phyloP scores from a whole-genome alignment of 352 stramenopile species.

The Aphanomyces stellatus region DNA sequence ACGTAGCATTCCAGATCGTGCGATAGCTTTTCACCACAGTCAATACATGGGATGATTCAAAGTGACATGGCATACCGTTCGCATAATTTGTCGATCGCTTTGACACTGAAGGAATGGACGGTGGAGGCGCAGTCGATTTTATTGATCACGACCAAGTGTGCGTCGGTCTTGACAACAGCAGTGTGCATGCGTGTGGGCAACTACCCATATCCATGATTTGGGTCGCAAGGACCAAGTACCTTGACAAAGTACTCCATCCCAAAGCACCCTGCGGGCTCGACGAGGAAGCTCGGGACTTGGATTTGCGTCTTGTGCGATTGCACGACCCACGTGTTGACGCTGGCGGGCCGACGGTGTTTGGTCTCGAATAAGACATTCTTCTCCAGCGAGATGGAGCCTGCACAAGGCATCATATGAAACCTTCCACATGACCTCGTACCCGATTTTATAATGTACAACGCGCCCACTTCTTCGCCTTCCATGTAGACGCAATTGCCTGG shows the following conservation, averaged over 20 bases:
- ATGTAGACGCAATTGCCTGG: conserved; percentile 48
- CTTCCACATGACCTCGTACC: background rate
- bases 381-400: conserved; percentile 42
- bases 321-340: conserved; percentile 43
- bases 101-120: conserved; percentile 59
- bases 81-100: conserved; percentile 45
- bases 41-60: background rate
- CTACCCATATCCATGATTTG: background rate
- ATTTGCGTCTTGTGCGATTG: conserved; percentile 44
- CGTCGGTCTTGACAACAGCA: conserved; percentile 42
- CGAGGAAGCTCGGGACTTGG: conserved; percentile 39
- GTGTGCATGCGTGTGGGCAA: conserved; percentile 43
- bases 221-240: background rate
- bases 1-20: conserved; percentile 27
- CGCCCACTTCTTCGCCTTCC: conserved; percentile 49
- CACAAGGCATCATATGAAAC: too few relatives aligned
- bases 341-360: conserved; percentile 47
- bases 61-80: conserved; percentile 34
- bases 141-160: conserved; percentile 55
- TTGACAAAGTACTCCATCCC: conserved; percentile 68
- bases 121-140: conserved; percentile 64
- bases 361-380: conserved; percentile 64
- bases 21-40: conserved; percentile 32
- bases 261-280: conserved; percentile 48
- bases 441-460: conserved; percentile 58